Base-by-base conservation (phyloP, 2,329 filamentous ascomycete species). In the Colletotrichum liriopes region DNA sequence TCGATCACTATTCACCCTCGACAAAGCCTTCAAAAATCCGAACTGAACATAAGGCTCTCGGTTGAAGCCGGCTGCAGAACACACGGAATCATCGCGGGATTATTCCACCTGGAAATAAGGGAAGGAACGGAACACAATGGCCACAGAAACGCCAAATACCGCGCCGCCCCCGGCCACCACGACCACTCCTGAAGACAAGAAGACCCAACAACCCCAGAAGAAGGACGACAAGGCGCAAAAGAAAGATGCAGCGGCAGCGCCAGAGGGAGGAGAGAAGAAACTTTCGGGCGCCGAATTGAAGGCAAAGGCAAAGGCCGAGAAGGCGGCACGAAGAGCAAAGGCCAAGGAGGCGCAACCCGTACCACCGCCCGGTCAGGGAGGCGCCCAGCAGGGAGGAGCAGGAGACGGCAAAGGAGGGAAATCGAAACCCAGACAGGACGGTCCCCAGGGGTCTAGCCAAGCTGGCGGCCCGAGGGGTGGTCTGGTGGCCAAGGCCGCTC, bases 241-340 rank as follows among this genome's bases (percentile, higher is more conserved):
- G 54, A 70, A 67, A 49, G 67, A 66, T 16, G 26, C 54, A 14
- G 16, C 63, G 2, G 68, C 64, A 6, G 41, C 26, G 7, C 12
- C 43, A 76, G 70, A 68, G 11, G 80, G 78, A 60, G 70, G 65
- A 67, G 84, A 84, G 69, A 85, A 85, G 77, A 93, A 94, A 80
- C 85, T 93, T 41, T 91, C 93, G 1, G 88, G 89, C 45, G 94
- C 94, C 26, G 93, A 97, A 82, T 80, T 97, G 78, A 98, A 98
- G 84, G 96, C 95, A 78, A 92, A 91, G 80, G 93, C 93, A 73
- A 96, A 98, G 81, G 95, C 94, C 41, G 96, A 98, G 81, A 98
- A 98, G 85, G 93, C 93, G 64, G 95, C 95, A 58, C 89, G 94
- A 73, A 89, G 96, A 84, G 94, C 93, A 60, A 91, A 91, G 78